Conservation (phyloP, 495 filamentous ascomycete species). For the Thozetella sp. region DNA sequence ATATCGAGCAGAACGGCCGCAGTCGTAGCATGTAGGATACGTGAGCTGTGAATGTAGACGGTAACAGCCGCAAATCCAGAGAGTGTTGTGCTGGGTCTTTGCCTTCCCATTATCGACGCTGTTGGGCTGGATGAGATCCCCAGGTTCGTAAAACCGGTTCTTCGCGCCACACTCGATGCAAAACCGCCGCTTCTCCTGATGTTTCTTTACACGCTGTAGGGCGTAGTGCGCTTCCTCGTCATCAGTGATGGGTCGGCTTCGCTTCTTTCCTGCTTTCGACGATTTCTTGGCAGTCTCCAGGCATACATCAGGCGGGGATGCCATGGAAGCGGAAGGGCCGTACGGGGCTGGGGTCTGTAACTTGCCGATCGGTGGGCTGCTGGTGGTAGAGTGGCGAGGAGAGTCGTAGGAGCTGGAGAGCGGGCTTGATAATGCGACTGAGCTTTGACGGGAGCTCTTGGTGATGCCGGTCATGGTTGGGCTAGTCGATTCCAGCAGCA, state of each 20-base stretch:
- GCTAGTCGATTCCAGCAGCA: neutral
- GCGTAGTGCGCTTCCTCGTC: neutral
- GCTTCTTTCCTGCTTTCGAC: neutral
- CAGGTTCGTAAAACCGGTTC: slow-evolving; percentile 16
- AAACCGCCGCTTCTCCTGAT: slow-evolving; percentile 19
- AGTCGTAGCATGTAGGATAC: neutral
- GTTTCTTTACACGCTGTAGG: slow-evolving; percentile 17
- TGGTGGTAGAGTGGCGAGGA: neutral
- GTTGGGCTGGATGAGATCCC: slow-evolving; percentile 22
- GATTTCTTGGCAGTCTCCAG: no score
- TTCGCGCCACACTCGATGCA: slow-evolving; percentile 27
- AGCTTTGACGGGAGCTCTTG: slow-evolving; percentile 1
- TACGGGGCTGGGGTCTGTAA: neutral
- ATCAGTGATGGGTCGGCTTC: neutral
- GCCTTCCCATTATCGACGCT: neutral
- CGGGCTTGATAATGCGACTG: neutral
- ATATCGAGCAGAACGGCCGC: neutral
- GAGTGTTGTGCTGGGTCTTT: slow-evolving; percentile 10
- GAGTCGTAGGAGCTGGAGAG: neutral
- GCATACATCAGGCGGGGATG: no score
- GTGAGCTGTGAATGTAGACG: neutral
- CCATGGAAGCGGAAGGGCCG: neutral
- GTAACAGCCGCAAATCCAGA: slow-evolving; percentile 28
- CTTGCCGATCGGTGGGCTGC: neutral
- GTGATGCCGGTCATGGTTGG: neutral